Conservation (phyloP, 2,329 filamentous ascomycete species). For the Pezicula radicicola region DNA sequence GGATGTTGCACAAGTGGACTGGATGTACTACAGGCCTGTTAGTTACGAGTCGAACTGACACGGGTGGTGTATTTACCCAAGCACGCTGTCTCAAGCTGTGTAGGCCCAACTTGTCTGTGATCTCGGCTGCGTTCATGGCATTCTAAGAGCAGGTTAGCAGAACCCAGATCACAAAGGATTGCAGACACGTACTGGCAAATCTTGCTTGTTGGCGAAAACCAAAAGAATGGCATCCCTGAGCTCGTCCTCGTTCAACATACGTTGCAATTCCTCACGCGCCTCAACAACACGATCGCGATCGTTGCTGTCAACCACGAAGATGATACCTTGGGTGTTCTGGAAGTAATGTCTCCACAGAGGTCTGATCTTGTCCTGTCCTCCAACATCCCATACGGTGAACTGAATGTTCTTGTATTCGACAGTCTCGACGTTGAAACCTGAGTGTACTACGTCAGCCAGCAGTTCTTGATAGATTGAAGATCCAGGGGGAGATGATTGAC, state of each 20-base stretch:
- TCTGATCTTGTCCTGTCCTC: slow-evolving; percentile 99
- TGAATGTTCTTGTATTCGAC: slow-evolving; percentile 99
- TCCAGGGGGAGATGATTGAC: slow-evolving; percentile 3
- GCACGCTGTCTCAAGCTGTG: slow-evolving; percentile 98
- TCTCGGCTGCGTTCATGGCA: slow-evolving; percentile 99
- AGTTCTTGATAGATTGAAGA: slow-evolving; percentile 7
- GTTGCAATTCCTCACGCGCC: slow-evolving; percentile 92
- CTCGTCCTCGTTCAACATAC: slow-evolving; percentile 99
- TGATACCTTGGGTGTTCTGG: slow-evolving; percentile 99
- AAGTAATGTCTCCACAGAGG: slow-evolving; percentile 99
- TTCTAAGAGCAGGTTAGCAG: slow-evolving; percentile 59
- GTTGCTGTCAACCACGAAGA: slow-evolving; percentile 99
- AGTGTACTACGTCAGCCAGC: neutral
- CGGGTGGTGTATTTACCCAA: slow-evolving; percentile 70
- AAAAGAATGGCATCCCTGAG: slow-evolving; percentile 94
- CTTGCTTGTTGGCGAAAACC: slow-evolving; percentile 99
- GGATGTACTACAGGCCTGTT: slow-evolving; percentile 72
- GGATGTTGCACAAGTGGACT: slow-evolving; percentile 98
- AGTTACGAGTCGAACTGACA: slow-evolving; percentile 7
- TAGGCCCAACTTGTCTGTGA: slow-evolving; percentile 99
- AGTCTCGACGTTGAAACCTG: slow-evolving; percentile 99
- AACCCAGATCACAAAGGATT: neutral
- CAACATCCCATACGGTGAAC: slow-evolving; percentile 99
- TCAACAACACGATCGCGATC: slow-evolving; percentile 98
- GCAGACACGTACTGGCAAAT: slow-evolving; percentile 78